phyloP scores from a whole-genome alignment of 2,329 filamentous ascomycete genomes.

The Fusarium nanum region DNA sequence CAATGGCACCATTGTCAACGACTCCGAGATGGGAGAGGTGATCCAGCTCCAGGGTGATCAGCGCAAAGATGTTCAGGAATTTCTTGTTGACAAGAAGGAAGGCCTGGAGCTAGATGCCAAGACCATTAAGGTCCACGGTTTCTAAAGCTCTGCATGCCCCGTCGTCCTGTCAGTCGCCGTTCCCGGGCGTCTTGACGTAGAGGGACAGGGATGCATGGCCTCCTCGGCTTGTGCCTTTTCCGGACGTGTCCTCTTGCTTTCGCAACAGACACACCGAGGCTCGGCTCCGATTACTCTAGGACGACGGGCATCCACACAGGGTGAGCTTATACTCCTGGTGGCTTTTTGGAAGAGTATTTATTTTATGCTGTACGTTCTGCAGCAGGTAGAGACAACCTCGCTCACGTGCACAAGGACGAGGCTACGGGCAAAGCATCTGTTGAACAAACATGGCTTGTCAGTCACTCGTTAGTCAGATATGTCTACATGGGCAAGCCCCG shows the following conservation, averaged over 20 bases:
- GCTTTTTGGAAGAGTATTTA: constrained; percentile 47
- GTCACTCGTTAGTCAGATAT: constrained; percentile 50
- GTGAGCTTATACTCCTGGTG: constrained; percentile 44
- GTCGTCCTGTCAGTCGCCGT: constrained; percentile 53
- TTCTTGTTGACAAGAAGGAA: constrained; percentile 95
- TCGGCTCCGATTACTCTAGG: constrained; percentile 50
- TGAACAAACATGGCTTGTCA: constrained; percentile 49
- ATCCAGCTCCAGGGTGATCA: constrained; percentile 99
- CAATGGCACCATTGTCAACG: constrained; percentile 99
- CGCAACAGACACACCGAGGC: constrained; percentile 47
- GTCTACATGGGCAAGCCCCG: constrained; percentile 48
- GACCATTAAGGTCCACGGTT: constrained; percentile 88
- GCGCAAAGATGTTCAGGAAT: constrained; percentile 98
- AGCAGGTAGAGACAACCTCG: constrained; percentile 24
- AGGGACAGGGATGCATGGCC: constrained; percentile 50
- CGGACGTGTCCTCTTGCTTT: constrained; percentile 42
- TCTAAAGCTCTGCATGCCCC: constrained; percentile 57
- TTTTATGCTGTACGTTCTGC: constrained; percentile 39
- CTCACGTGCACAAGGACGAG: constrained; percentile 43
- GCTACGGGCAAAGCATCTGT: constrained; percentile 49
- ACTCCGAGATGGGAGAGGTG: constrained; percentile 98
- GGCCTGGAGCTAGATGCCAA: constrained; percentile 94
- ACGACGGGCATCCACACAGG: constrained; percentile 49
- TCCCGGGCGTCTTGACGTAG: constrained; percentile 49
- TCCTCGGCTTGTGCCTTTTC: constrained; percentile 47